Conservation (phyloP, 306 rosid species). For the Aeschynomene evenia region DNA sequence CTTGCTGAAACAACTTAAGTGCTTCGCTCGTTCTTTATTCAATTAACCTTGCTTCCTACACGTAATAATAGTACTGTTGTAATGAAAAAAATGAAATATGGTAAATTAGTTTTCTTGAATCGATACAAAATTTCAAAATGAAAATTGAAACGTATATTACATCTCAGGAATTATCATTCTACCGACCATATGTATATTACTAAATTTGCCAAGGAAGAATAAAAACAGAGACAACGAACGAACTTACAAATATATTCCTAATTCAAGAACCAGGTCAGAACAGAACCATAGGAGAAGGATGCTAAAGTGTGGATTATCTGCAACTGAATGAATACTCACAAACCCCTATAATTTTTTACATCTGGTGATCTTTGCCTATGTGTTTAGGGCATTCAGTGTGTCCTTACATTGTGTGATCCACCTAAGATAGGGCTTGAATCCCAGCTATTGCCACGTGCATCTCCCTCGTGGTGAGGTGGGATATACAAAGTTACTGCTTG, state of each 20-base stretch:
- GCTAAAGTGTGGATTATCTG: slow-evolving; percentile 13
- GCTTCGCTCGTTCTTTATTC: neutral
- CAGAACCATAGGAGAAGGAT: slow-evolving; percentile 9
- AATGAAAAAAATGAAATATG: neutral
- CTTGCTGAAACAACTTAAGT: neutral
- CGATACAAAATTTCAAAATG: neutral
- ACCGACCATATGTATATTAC: neutral
- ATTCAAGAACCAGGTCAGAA: slow-evolving; percentile 14
- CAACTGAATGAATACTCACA: slow-evolving; percentile 29
- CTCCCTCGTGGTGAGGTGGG: slow-evolving; percentile 37
- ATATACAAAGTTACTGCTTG: slow-evolving; percentile 41
- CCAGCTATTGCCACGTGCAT: slow-evolving; percentile 34
- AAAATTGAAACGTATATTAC: neutral
- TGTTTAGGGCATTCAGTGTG: slow-evolving; percentile 40
- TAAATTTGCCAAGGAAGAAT: neutral
- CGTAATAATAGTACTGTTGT: neutral
- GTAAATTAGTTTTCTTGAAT: neutral
- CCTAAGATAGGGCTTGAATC: slow-evolving; percentile 55
- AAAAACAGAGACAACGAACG: neutral
- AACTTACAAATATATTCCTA: slow-evolving; percentile 18
- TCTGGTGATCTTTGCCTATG: slow-evolving; percentile 30
- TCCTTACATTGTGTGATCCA: slow-evolving; percentile 49
- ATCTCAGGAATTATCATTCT: neutral
- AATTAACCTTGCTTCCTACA: neutral
- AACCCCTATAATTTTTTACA: slow-evolving; percentile 37